These are phyloP conservation scores for Glycine tomentella DNA, from an alignment of 306 rosid genomes.

Conservation along the genomic window DNA sequence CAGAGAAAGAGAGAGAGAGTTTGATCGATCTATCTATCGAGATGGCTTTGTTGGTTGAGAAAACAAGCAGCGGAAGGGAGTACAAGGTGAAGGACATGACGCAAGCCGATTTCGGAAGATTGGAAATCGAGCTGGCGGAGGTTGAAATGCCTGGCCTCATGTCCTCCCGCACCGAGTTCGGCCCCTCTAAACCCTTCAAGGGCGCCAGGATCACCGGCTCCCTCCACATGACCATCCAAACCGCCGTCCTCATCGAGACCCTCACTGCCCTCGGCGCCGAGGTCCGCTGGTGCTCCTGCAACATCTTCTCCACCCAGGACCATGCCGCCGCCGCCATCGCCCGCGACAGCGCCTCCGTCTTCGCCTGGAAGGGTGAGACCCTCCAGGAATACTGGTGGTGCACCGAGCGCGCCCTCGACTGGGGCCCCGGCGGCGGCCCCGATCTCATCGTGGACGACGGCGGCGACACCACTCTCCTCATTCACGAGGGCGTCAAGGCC, in stretches of 20 bases:
- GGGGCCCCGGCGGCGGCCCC: slow-evolving; percentile 93
- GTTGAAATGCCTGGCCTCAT: slow-evolving; percentile 96
- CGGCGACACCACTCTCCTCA: slow-evolving; percentile 78
- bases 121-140: slow-evolving; percentile 90
- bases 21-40: too few species aligned
- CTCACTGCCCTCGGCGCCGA: slow-evolving; percentile 96
- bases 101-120: slow-evolving; percentile 90
- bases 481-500: slow-evolving; percentile 96
- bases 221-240: slow-evolving; percentile 98
- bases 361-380: slow-evolving; percentile 98
- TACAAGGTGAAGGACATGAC: slow-evolving; percentile 96
- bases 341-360: slow-evolving; percentile 85
- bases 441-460: slow-evolving; percentile 97
- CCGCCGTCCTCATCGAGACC: slow-evolving; percentile 97
- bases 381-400: slow-evolving; percentile 99
- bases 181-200: slow-evolving; percentile 80
- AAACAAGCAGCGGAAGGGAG: slow-evolving; percentile 77
- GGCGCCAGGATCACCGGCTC: slow-evolving; percentile 92
- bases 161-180: slow-evolving; percentile 70
- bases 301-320: slow-evolving; percentile 97
- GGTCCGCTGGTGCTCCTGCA: slow-evolving; percentile 97
- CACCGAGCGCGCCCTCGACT: slow-evolving; percentile 87
- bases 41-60: slow-evolving; percentile 76
- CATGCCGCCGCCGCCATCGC: slow-evolving; percentile 97
- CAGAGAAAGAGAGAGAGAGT: not conserved